Base-by-base conservation (phyloP, 805 yeast genomes). In the Myxozyma kluyveri region DNA sequence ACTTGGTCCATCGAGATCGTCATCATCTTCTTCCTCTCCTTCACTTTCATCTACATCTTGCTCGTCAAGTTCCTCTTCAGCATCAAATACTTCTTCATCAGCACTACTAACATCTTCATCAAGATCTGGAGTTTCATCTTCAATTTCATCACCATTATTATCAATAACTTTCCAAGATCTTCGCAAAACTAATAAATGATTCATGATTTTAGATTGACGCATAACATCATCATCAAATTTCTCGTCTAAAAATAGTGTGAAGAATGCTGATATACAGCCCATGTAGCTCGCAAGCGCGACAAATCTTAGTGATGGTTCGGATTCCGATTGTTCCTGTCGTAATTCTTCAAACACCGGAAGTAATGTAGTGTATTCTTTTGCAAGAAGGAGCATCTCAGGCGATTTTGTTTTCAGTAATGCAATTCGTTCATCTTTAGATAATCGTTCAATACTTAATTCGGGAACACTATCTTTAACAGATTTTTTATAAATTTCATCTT, bases 131-230 rank as follows among this genome's bases (percentile, higher is more conserved):
- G 56, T 31, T 54, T 26, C 39, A n/a, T 38, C 19, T 10, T 10
- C 27, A 6, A 24, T 41, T 12, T 37, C 60, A 12, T 54, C 57
- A 14, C 49, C 52, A n/a, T 31, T 26, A 18, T 49, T 65, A 42
- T 71, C 75, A 3, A 95, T 96, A 63, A 86, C 90, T 17, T 49
- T 52, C 50, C 51, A 56, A 21, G 87, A 76, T 64, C 91, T 96
- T 60, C 95, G 78, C 2, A 93, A 76, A 47, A 85, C 82, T 48
- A 91, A 72, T 31, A 91, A 83, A 26, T 85, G 79, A 63, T 87
- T 89, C 96, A 93, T 91, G 1, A 91, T 84, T 2, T 91, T 86
- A 60, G 86, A 91, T 50, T 88, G 95, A 62, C 88, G 88, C 84
- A 56, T 78, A 2, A 75, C 72, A 46, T 81, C 84, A 24, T 80